phyloP scores from a whole-genome alignment of 768 basidiomycete genomes.

The Mycena maculata region DNA sequence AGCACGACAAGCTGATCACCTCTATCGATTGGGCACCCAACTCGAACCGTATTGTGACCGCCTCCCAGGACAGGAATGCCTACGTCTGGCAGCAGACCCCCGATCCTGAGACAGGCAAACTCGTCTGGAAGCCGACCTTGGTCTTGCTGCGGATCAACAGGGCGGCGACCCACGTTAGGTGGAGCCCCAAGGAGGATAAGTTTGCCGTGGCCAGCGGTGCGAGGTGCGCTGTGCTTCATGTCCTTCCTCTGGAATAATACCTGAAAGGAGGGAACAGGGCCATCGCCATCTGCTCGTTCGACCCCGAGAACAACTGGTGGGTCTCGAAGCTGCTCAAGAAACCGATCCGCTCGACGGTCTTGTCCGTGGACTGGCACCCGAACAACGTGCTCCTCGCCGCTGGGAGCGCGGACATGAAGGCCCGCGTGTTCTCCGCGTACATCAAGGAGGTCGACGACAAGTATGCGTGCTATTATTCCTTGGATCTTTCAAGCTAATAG shows the following conservation, averaged over 20 bases:
- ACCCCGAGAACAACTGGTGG: constrained; percentile 99
- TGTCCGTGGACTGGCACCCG: constrained; percentile 97
- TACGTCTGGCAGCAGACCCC: constrained; percentile 95
- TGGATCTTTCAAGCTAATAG: constrained; percentile 18
- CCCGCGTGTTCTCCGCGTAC: constrained; percentile 96
- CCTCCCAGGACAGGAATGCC: constrained; percentile 98
- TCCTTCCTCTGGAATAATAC: neutral
- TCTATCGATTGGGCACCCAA: constrained; percentile 99
- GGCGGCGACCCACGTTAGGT: constrained; percentile 93
- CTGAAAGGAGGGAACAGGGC: constrained; percentile 60
- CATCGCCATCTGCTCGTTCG: constrained; percentile 96
- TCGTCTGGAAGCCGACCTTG: constrained; percentile 95
- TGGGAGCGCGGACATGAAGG: constrained; percentile 98
- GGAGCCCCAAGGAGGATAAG: constrained; percentile 98
- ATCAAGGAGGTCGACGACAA: constrained; percentile 98
- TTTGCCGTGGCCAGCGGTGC: constrained; percentile 99
- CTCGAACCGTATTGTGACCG: constrained; percentile 97
- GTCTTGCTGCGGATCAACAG: constrained; percentile 95
- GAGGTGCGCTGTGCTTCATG: constrained; percentile 64
- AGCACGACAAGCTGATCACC: constrained; percentile 99
- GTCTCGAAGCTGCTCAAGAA: constrained; percentile 97
- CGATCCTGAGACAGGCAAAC: constrained; percentile 76
- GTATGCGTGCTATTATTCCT: constrained; percentile 53
- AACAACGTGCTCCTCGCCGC: constrained; percentile 98
- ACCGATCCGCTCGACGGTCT: constrained; percentile 94